A percentile compares a stretch with the other conserved stretches of the same genome.
Conservation (phyloP, 2,329 filamentous ascomycete species). For the Pestalotiopsis sp. region DNA sequence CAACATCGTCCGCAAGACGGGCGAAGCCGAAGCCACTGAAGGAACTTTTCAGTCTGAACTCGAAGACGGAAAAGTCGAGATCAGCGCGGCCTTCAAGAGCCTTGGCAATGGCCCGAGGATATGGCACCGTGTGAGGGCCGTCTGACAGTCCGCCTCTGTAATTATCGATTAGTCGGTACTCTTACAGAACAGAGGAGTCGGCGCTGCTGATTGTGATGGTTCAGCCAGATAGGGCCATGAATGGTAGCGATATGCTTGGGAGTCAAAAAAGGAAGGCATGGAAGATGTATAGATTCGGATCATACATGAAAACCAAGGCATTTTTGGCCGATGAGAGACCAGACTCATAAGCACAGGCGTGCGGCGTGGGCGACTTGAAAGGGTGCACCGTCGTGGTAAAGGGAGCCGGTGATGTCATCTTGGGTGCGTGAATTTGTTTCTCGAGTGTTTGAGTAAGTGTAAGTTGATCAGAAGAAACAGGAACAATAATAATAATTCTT, state of each 20-base stretch:
- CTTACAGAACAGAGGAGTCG: not conserved
- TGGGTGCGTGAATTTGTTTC: not conserved
- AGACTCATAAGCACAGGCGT: slow-evolving; percentile 50
- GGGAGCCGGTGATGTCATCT: slow-evolving; percentile 20
- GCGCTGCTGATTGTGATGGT: not conserved
- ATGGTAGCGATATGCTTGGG: not conserved
- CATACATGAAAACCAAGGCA: slow-evolving; percentile 64
- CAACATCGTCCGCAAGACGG: slow-evolving; percentile 53
- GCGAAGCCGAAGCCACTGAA: slow-evolving; percentile 55
- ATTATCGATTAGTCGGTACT: not conserved
- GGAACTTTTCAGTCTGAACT: slow-evolving; percentile 57
- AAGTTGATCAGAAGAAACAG: not conserved
- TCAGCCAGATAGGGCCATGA: not conserved
- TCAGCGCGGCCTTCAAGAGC: slow-evolving; percentile 39
- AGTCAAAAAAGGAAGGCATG: not conserved
- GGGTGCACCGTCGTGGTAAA: slow-evolving; percentile 50
- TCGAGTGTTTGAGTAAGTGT: not conserved
- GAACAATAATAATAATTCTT: too few species aligned
- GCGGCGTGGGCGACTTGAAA: slow-evolving; percentile 41
- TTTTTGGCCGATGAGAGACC: slow-evolving; percentile 48
- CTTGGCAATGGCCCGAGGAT: slow-evolving; percentile 50
- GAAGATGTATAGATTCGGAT: not conserved
- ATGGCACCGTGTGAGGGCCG: slow-evolving; percentile 67
- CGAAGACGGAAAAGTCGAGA: slow-evolving; percentile 56
- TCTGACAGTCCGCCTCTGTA: slow-evolving; percentile 67